Conservation (phyloP, 129 eudicot species). For the Flaveria robusta region DNA sequence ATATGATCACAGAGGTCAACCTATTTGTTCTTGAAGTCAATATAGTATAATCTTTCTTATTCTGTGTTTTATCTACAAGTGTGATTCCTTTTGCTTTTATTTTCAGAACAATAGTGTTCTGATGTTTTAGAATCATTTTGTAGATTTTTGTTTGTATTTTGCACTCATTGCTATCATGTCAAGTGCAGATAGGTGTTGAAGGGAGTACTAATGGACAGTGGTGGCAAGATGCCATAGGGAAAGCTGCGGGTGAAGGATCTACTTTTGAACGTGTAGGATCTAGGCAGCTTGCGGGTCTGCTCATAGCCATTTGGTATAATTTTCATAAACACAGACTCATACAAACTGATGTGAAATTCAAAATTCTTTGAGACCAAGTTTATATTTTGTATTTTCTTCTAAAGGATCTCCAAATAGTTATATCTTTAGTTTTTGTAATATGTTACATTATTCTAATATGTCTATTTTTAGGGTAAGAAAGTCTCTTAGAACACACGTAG, state of each 20-base stretch:
- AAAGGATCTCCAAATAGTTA: too few species aligned
- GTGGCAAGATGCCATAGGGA: conserved; percentile 98
- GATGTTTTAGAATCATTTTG: conserved; percentile 3
- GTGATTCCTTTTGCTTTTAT: background rate
- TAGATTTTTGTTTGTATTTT: background rate
- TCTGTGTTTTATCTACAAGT: background rate
- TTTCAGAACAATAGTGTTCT: background rate
- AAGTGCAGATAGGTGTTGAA: conserved; percentile 94
- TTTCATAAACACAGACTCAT: conserved; percentile 13
- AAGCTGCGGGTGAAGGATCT: conserved; percentile 80
- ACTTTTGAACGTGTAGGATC: conserved; percentile 92
- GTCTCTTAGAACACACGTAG: conserved; percentile 75
- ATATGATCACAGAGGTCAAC: background rate
- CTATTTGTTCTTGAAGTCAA: background rate
- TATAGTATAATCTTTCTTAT: background rate
- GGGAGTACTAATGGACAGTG: conserved; percentile 93
- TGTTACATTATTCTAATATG: conserved; percentile 21
- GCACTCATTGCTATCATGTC: conserved; percentile 24
- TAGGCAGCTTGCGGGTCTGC: conserved; percentile 90
- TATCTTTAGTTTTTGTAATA: background rate
- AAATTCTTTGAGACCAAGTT: conserved; percentile 14
- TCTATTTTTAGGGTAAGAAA: conserved; percentile 73
- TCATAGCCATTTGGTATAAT: conserved; percentile 84
- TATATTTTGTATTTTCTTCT: background rate
- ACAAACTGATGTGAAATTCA: conserved; percentile 12